These are phyloP conservation scores for Penicillium occitanis DNA, from an alignment of 2,329 filamentous ascomycete genomes.

Conservation along the genomic window DNA sequence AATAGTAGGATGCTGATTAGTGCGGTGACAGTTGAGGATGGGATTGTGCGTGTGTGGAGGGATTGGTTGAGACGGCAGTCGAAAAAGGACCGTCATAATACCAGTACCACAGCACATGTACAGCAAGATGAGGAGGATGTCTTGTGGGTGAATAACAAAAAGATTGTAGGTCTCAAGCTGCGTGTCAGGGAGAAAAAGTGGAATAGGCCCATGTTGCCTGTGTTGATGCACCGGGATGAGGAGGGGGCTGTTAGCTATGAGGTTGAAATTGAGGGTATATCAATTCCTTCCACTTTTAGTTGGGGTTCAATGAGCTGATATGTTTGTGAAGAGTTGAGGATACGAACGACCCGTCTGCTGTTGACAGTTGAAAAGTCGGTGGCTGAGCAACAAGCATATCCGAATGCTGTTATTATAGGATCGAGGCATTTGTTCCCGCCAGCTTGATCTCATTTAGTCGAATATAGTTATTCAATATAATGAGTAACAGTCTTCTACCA, in stretches of 20 bases:
- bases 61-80: slow-evolving; percentile 63
- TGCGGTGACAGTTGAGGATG: slow-evolving; percentile 65
- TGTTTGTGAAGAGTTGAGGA: slow-evolving; percentile 59
- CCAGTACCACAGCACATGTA: background rate
- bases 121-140: slow-evolving; percentile 40
- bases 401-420: slow-evolving; percentile 59
- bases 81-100: slow-evolving; percentile 3
- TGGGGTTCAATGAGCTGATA: background rate
- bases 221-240: slow-evolving; percentile 60
- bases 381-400: slow-evolving; percentile 58
- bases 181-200: slow-evolving; percentile 57
- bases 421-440: slow-evolving; percentile 18
- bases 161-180: slow-evolving; percentile 68
- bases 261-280: slow-evolving; percentile 69
- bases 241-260: slow-evolving; percentile 68
- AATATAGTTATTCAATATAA: background rate
- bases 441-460: background rate
- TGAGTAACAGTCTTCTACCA: background rate
- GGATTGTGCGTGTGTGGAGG: slow-evolving; percentile 69
- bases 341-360: slow-evolving; percentile 64
- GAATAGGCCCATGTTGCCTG: slow-evolving; percentile 46
- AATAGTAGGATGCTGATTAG: slow-evolving; percentile 62
- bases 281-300: background rate
- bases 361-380: slow-evolving; percentile 65
- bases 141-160: slow-evolving; percentile 66